phyloP scores from a whole-genome alignment of 768 basidiomycete species.

The Candolleomyces eurysporus region DNA sequence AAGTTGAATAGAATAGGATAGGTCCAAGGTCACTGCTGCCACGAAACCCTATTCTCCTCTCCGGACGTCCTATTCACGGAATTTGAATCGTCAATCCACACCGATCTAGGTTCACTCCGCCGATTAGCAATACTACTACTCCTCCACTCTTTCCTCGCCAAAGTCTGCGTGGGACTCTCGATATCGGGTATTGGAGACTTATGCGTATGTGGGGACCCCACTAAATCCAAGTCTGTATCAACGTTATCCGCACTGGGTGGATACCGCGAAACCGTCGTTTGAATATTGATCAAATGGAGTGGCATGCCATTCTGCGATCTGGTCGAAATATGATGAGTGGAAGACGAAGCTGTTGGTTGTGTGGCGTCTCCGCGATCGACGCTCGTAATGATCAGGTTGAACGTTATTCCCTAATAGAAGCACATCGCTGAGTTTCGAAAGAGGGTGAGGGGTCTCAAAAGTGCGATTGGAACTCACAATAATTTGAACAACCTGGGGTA shows the following conservation, averaged over 20 bases:
- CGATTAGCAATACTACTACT: too few species aligned
- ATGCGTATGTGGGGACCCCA: too few species aligned
- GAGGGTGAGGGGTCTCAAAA: not conserved
- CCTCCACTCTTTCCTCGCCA: too few species aligned
- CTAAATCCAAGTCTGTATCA: too few species aligned
- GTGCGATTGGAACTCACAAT: conserved; percentile 24
- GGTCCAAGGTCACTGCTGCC: too few species aligned
- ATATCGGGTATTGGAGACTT: too few species aligned
- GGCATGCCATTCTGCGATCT: conserved; percentile 13
- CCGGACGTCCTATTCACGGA: too few species aligned
- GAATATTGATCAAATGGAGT: conserved; percentile 30
- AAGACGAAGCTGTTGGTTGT: conserved; percentile 6
- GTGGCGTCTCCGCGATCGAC: conserved; percentile 22
- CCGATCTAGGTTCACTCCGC: too few species aligned
- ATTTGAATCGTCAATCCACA: too few species aligned
- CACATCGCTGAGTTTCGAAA: not conserved
- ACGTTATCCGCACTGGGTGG: conserved; percentile 1
- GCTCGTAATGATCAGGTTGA: conserved; percentile 30
- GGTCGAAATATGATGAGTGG: not conserved
- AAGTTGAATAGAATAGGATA: too few species aligned
- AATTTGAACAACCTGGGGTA: conserved; percentile 37
- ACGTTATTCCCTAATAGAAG: conserved; percentile 25
- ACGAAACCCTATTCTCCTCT: too few species aligned
- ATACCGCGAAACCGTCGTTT: conserved; percentile 26
- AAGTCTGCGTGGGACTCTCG: too few species aligned